Conservation (phyloP, 108 stramenopile genomes). For the Nitzschia sp. region DNA sequence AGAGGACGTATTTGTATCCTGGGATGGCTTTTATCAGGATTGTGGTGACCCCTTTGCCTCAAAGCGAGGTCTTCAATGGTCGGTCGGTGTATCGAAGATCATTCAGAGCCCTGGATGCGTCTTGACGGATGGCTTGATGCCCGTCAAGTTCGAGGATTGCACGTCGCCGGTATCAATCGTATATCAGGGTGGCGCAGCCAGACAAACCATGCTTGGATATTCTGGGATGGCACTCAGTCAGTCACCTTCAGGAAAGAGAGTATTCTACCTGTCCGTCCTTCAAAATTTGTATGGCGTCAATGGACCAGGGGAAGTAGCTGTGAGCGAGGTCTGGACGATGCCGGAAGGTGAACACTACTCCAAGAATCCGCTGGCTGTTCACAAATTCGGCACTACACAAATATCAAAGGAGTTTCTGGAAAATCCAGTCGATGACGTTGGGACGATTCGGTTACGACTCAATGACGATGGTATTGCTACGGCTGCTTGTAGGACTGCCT, state of each 20-base stretch:
- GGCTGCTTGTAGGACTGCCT: slow-evolving; percentile 12
- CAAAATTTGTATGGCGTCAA: neutral
- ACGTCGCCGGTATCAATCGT: slow-evolving; percentile 19
- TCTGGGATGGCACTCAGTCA: slow-evolving; percentile 10
- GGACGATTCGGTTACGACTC: slow-evolving; percentile 11
- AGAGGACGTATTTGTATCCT: slow-evolving; percentile 14
- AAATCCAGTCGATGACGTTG: slow-evolving; percentile 6
- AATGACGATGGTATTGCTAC: slow-evolving; percentile 4
- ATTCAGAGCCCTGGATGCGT: slow-evolving; percentile 11
- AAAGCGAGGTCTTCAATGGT: slow-evolving; percentile 3
- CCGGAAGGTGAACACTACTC: slow-evolving; percentile 15
- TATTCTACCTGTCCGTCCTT: slow-evolving; percentile 11
- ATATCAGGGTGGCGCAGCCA: slow-evolving; percentile 2
- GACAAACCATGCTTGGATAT: slow-evolving; percentile 3
- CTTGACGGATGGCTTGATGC: neutral
- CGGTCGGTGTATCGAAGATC: slow-evolving; percentile 18
- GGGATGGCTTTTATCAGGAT: slow-evolving; percentile 26
- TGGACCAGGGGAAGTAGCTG: neutral
- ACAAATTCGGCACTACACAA: neutral
- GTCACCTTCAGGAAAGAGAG: neutral
- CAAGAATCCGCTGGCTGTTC: neutral
- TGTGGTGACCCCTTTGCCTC: neutral
- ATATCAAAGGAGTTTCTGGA: slow-evolving; percentile 7
- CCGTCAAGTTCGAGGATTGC: slow-evolving; percentile 16
- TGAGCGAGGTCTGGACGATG: slow-evolving; percentile 11